Evolutionary conservation across 2,329 filamentous ascomycete genomes (phyloP), one percentile per base, ranked within the genome.

Genomic region (Scleromitrula shiraiana): DNA sequence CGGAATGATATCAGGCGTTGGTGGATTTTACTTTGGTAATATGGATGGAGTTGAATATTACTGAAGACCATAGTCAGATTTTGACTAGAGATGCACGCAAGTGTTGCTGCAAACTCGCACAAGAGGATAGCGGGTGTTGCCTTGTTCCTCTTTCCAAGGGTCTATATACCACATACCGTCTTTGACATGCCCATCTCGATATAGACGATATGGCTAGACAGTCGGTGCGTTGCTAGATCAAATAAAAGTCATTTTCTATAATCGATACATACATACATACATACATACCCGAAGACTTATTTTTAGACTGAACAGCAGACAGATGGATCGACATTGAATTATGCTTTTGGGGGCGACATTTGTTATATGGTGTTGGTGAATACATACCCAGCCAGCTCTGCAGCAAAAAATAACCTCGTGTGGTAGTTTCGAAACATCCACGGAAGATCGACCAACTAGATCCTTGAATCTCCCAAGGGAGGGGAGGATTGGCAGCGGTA

Each of bases 311-410:
- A n/a, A n/a, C n/a, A n/a, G n/a, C n/a, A n/a, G n/a, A n/a, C n/a
- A n/a, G 17, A 20, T 33, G 17, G 29, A 22, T 15, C 9, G 27
- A 26, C 29, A 20, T 17, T 8, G 19, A 14, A 7, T 12, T 26
- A 23, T 23, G 8, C 14, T 14, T 15, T 27, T 35, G 10, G 22
- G 27, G 22, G 15, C 36, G 20, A 12, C 19, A 27, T 41, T 32
- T 41, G 22, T 46, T 46, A 5, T n/a, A 10, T 46, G 20, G 14
- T 41, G 37, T 41, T 35, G 44, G 36, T 41, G 33, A 9, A n/a
- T n/a, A n/a, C n/a, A n/a, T n/a, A n/a, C n/a, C n/a, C n/a, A n/a
- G n/a, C n/a, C n/a, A n/a, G n/a, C n/a, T n/a, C n/a, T n/a, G n/a
- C n/a, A n/a, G n/a, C n/a, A n/a, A n/a, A n/a, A n/a, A n/a, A n/a